Base-by-base conservation (phyloP, 2,329 filamentous ascomycete genomes). In the Penicillium sp. region DNA sequence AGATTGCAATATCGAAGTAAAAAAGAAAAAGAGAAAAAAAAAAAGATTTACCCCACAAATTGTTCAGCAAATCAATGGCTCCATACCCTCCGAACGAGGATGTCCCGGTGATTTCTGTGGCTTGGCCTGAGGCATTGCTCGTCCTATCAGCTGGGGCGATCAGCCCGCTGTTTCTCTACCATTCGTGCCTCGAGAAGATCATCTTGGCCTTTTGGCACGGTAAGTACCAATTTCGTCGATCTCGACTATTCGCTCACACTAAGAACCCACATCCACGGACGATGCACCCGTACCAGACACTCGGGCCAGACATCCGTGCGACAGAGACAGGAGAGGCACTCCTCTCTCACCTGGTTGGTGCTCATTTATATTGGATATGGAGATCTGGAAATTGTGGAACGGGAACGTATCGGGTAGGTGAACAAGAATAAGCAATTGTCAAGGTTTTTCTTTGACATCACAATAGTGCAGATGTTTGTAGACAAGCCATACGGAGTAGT, bases 261-360 rank as follows among this genome's bases (percentile, higher is more conserved):
- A 53, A 39, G 32, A 56, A 59, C 45, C 61, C 59, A 60, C 54
- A 52, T 55, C 58, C 59, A 59, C 53, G 56, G 57, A 60, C 53
- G 45, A 55, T 50, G 54, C 55, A 58, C 53, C 45, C 45, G 55
- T 53, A 56, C 62, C 60, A 64, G 50, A 56, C 40, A 45, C 48
- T 60, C 60, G 61, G 60, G 53, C 48, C 51, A 49, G 22, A 14
- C 22, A 45, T 50, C 46, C 42, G 54, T 40, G 38, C 34, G 43
- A 51, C 44, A 27, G 29, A 45, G 21, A 48, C 44, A 39, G 34
- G 24, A 27, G 46, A 31, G 34, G 40, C 36, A 41, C 11, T 36
- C 4, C 29, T 39, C 45, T 39, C 8, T 22, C 5, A 34, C 32
- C 5, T 39, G 27, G 45, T 38, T 14, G 27, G 36, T 49, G 32